These are phyloP conservation scores for Coniochaeta prunicola DNA, from an alignment of 2,329 filamentous ascomycete species.

Conservation along the genomic window DNA sequence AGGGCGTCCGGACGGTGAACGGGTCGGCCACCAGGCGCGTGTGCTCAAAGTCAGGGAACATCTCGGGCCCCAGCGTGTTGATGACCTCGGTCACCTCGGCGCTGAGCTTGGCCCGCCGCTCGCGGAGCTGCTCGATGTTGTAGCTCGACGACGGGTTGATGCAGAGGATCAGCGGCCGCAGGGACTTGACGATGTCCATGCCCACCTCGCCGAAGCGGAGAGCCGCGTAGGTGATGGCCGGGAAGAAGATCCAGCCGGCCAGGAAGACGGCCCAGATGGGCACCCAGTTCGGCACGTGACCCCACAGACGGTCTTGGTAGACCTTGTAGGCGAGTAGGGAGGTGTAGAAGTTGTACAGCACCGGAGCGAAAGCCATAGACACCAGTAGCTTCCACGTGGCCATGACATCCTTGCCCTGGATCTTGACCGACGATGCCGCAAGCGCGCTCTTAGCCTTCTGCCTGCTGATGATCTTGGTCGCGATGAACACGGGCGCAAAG, in stretches of 20 bases:
- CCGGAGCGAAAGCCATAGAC: conserved; percentile 74
- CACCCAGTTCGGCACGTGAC: conserved; percentile 72
- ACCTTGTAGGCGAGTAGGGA: conserved; percentile 68
- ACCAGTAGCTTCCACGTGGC: conserved; percentile 91
- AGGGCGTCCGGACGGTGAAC: conserved; percentile 26
- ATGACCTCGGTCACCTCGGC: conserved; percentile 83
- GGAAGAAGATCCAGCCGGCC: conserved; percentile 73
- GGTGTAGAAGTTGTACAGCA: conserved; percentile 77
- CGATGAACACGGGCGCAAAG: conserved; percentile 82
- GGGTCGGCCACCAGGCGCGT: conserved; percentile 60
- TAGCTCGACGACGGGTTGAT: conserved; percentile 79
- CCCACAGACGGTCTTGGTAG: conserved; percentile 73
- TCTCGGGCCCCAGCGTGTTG: conserved; percentile 89
- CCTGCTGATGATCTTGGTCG: conserved; percentile 73
- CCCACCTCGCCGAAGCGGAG: conserved; percentile 95
- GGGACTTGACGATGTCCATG: conserved; percentile 96
- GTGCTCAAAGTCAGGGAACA: conserved; percentile 93
- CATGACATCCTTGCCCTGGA: conserved; percentile 83
- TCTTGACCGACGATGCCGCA: conserved; percentile 80
- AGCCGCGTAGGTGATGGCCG: conserved; percentile 83
- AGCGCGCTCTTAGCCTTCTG: conserved; percentile 78
- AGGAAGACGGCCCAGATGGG: conserved; percentile 72
- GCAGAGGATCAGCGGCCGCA: conserved; percentile 79
- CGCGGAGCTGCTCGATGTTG: conserved; percentile 71
- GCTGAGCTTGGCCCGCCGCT: conserved; percentile 65